Conservation (phyloP, 441 rosid species). For the Rhodomyrtus psidioides region DNA sequence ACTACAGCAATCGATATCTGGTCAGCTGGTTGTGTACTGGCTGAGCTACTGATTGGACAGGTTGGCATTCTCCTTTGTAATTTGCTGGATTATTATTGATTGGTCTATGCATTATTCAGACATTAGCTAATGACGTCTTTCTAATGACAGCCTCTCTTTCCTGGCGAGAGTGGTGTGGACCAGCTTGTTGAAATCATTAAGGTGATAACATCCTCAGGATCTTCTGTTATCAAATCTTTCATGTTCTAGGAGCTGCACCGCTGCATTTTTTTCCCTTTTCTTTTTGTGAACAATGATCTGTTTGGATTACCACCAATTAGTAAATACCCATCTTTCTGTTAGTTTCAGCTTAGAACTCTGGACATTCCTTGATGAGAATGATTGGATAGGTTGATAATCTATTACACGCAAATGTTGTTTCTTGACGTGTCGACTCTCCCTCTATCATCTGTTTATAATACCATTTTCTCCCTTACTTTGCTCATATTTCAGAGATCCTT, state of each 20-base stretch:
- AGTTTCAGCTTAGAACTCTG: not conserved
- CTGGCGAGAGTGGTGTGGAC: slow-evolving; percentile 97
- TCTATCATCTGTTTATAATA: not conserved
- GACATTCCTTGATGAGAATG: not conserved
- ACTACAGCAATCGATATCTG: slow-evolving; percentile 94
- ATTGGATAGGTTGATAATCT: not conserved
- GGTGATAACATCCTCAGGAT: slow-evolving; percentile 26
- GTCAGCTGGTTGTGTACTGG: slow-evolving; percentile 96
- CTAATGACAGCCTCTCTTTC: slow-evolving; percentile 40
- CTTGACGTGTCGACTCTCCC: not conserved
- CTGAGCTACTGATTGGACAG: slow-evolving; percentile 95
- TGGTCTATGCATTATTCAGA: not conserved
- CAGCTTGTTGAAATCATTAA: slow-evolving; percentile 97
- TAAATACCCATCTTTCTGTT: not conserved
- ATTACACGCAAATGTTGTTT: not conserved
- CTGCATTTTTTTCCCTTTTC: not conserved
- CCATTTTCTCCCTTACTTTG: not conserved
- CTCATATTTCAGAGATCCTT: not conserved
- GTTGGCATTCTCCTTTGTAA: slow-evolving; percentile 23
- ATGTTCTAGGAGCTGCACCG: not conserved
- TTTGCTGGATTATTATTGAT: not conserved
- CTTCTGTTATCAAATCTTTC: not conserved
- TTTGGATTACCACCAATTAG: not conserved
- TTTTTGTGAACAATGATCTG: not conserved
- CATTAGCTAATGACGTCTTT: slow-evolving; percentile 2